phyloP scores from a whole-genome alignment of 2,329 filamentous ascomycete genomes.

The Lachnellula hyalina region DNA sequence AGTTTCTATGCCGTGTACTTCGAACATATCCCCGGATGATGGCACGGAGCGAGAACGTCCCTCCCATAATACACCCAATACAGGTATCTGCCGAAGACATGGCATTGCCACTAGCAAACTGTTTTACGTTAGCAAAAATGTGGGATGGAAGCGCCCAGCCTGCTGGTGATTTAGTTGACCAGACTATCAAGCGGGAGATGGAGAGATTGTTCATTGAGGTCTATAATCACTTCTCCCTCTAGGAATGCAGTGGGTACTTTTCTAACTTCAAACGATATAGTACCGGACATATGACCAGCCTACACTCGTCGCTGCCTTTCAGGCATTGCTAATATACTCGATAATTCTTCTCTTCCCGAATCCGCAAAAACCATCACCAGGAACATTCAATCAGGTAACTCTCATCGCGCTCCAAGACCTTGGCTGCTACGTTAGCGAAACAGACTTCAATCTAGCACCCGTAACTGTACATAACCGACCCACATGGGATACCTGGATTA shows the following conservation, averaged over 20 bases:
- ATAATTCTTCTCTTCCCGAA: slow-evolving; percentile 36
- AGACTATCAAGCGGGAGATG: slow-evolving; percentile 32
- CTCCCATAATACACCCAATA: slow-evolving; percentile 34
- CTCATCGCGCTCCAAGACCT: slow-evolving; percentile 31
- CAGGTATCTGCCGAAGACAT: slow-evolving; percentile 13
- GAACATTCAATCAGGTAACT: slow-evolving; percentile 22
- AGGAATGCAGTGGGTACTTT: background rate
- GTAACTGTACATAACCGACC: slow-evolving; percentile 31
- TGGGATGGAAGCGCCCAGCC: slow-evolving; percentile 32
- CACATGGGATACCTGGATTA: slow-evolving; percentile 34
- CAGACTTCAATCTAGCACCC: slow-evolving; percentile 33
- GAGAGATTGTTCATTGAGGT: slow-evolving; percentile 31
- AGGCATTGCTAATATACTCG: slow-evolving; percentile 35
- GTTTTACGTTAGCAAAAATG: slow-evolving; percentile 34
- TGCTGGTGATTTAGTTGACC: slow-evolving; percentile 29
- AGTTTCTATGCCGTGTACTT: slow-evolving; percentile 32
- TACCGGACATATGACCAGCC: slow-evolving; percentile 31
- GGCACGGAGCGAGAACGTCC: slow-evolving; percentile 33
- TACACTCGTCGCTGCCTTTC: slow-evolving; percentile 32
- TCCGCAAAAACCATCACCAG: slow-evolving; percentile 19
- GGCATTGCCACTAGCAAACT: slow-evolving; percentile 32
- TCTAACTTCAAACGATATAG: slow-evolving; percentile 15
- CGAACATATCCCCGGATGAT: slow-evolving; percentile 37
- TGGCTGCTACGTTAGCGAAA: slow-evolving; percentile 29
- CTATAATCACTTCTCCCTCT: slow-evolving; percentile 3